Base-by-base conservation (phyloP, 1,139 yeast genomes). In the Hansenula sp. region DNA sequence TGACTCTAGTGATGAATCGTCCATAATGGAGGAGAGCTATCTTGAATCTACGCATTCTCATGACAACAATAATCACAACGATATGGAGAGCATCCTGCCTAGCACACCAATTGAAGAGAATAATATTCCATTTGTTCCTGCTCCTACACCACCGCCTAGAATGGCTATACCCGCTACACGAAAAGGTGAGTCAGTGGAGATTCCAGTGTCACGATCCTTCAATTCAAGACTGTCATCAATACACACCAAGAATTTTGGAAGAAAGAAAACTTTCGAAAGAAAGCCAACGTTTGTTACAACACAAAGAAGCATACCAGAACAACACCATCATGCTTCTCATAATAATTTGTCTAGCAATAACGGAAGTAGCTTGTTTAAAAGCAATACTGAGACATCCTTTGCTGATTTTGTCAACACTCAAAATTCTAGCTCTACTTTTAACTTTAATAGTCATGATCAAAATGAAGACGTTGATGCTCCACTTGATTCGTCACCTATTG, bases 131-230 rank as follows among this genome's bases (percentile, higher is more conserved):
- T 34, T 60, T 30, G 47, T 62, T 4, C 41, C 64, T 4, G 62
- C 66, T 0, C 80, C 83, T 3, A 74, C 79, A 9, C 85, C 82
- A 3, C 82, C 90, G 0, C 92, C 90, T 1, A 74, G 73, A 52
- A 78, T 86, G 82, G 86, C 95, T 0, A 86, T 86, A 31, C 92
- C 95, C 0, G 85, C 95, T 0, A 83, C 94, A 0, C 64, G 89
- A 44, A 75, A 78, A 27, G 95, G 95, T 2, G 94, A 81, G 51
- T 75, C 92, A 0, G 76, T 85, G 6, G 94, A 85, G 55, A 84
- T 85, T 19, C 82, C 86, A 1, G 71, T 76, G 1, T 57, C 68
- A 14, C 60, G 63, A 45, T 62, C 58, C 26, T 55, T 62, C 31
- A 53, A 51, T 30, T 51, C 57, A 7, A 56, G 49, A 53, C 52